These are phyloP conservation scores for Aciculoconidium aculeatum DNA, from an alignment of 805 yeast genomes.

Conservation along the genomic window DNA sequence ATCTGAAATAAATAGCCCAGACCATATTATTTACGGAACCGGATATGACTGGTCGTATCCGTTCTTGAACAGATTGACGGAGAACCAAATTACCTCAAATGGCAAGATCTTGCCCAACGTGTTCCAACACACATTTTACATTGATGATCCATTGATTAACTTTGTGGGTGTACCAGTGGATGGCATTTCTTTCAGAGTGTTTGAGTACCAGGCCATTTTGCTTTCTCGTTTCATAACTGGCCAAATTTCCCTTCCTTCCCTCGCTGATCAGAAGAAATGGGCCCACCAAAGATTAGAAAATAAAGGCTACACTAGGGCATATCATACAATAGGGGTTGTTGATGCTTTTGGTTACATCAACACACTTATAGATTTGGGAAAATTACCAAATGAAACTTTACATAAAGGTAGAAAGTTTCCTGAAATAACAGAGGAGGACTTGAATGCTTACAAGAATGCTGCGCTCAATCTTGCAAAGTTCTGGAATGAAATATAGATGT, in stretches of 20 bases:
- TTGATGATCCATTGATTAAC: conserved; percentile 57
- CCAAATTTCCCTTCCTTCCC: conserved; percentile 44
- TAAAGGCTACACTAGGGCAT: conserved; percentile 36
- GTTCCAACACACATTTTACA: conserved; percentile 55
- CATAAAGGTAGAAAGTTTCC: conserved; percentile 20
- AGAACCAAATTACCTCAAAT: conserved; percentile 25
- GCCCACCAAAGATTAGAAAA: conserved; percentile 30
- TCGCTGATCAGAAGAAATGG: conserved; percentile 41
- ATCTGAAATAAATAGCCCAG: conserved; percentile 39
- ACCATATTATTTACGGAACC: conserved; percentile 61
- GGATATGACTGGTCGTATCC: conserved; percentile 70
- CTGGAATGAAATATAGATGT: conserved; percentile 16
- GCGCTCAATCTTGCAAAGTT: conserved; percentile 13
- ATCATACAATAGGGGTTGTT: conserved; percentile 34
- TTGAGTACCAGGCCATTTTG: conserved; percentile 60
- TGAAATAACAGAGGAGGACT: conserved; percentile 12
- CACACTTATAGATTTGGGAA: conserved; percentile 14
- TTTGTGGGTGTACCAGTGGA: conserved; percentile 58
- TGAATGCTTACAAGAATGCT: conserved; percentile 10
- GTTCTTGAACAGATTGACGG: conserved; percentile 35
- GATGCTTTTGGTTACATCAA: conserved; percentile 13
- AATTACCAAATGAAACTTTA: conserved; percentile 9
- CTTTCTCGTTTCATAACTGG: conserved; percentile 59
- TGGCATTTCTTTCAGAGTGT: conserved; percentile 56
- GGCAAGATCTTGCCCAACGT: conserved; percentile 33